A percentile compares a stretch with the other conserved stretches of the same genome.
phyloP scores from a whole-genome alignment of 2,329 filamentous ascomycete species.

The Cercospora sp. region DNA sequence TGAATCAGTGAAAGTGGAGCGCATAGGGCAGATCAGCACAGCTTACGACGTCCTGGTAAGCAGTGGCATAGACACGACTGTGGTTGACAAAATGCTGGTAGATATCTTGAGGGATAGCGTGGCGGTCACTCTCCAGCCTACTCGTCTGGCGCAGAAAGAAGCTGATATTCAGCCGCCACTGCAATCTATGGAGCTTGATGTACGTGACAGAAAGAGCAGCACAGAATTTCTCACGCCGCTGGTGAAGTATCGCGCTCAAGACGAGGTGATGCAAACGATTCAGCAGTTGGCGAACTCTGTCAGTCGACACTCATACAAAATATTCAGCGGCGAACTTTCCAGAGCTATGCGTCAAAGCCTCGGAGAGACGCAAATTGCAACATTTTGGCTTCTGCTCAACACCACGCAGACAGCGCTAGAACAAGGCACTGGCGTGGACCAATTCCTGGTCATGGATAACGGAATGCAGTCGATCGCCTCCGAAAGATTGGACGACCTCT shows the following conservation, averaged over 20 bases:
- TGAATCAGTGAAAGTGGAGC: slow-evolving; percentile 70
- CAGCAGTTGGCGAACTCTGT: slow-evolving; percentile 41
- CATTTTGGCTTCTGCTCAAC: slow-evolving; percentile 78
- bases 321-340: slow-evolving; percentile 64
- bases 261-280: slow-evolving; percentile 29
- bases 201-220: slow-evolving; percentile 20
- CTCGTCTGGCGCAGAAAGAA: slow-evolving; percentile 19
- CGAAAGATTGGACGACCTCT: slow-evolving; percentile 60
- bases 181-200: slow-evolving; percentile 25
- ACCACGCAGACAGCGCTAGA: slow-evolving; percentile 62
- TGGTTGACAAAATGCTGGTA: slow-evolving; percentile 67
- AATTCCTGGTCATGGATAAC: slow-evolving; percentile 54
- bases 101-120: slow-evolving; percentile 74
- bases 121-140: slow-evolving; percentile 46
- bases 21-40: slow-evolving; percentile 73
- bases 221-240: slow-evolving; percentile 32
- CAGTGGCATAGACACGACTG: slow-evolving; percentile 63
- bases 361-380: slow-evolving; percentile 63
- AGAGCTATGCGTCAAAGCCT: slow-evolving; percentile 60
- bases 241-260: slow-evolving; percentile 33
- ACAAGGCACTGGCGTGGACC: slow-evolving; percentile 59
- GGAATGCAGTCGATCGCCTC: not conserved
- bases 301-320: slow-evolving; percentile 19
- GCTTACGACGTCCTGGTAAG: slow-evolving; percentile 66
- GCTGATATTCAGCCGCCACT: slow-evolving; percentile 21